Evolutionary conservation across 176 grass and related monocot species (phyloP), one percentile per base, ranked within the genome.

Genomic region (Paspalum vaginatum): DNA sequence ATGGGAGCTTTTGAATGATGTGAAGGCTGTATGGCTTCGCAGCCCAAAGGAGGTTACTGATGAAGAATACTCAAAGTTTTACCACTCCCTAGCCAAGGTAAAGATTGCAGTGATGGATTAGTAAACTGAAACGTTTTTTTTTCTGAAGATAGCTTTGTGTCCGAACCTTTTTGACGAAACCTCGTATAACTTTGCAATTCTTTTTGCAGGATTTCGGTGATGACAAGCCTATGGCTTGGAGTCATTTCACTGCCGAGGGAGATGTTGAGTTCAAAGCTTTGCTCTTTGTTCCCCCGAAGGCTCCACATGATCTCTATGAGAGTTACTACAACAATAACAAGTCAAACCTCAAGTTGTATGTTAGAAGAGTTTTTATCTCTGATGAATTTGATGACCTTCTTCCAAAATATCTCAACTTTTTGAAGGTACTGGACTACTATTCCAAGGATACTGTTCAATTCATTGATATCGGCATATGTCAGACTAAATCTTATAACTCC

Each of bases 251-350:
- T 81, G 95, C 92, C 25, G 95, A 98, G 81, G 95, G 95, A 38
- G 95, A 98, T 89, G 92, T 98, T 49, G 95, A 98, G 79, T 95
- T 98, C 70, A 98, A 95, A 85, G 92, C 95, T 70, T 84, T 98
- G 73, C 86, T 98, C 25, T 98, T 95, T 81, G 88, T 98, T 61
- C 92, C 95, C 16, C 92, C 95, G 4, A 98, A 93, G 76, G 95
- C 95, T 78, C 95, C 92, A 75, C 88, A 95, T 40, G 95, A 98
- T 85, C 84, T 95, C 10, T 98, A 98, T 57, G 95, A 98, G 79
- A 98, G 90, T 77, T 98, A 98, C 78, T 98, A 98, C 88, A 98
- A 95, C 79, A 81, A 48, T 68, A 81, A 98, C 75, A 98, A 98
- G 66, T 88, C 95, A 55, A 98, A 88, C 61, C 89, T 98, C 77